phyloP scores from a whole-genome alignment of 305 asterid species.

The Ajuga reptans region DNA sequence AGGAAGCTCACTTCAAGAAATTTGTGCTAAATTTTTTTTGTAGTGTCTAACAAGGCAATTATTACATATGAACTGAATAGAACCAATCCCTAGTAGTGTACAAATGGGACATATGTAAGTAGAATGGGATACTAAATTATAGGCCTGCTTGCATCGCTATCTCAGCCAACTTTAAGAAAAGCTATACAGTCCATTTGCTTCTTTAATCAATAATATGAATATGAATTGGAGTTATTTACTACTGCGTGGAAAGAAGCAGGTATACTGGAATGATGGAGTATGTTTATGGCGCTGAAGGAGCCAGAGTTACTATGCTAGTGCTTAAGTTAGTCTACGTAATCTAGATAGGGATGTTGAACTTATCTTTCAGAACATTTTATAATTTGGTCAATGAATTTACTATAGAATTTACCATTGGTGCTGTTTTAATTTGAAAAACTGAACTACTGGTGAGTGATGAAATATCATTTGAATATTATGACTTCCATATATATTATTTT shows the following conservation, averaged over 20 bases:
- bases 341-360: not conserved
- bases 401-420: not conserved
- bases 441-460: not conserved
- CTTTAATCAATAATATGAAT: no score
- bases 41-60: not conserved
- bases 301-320: not conserved
- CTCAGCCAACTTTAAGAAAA: not conserved
- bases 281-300: not conserved
- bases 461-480: not conserved
- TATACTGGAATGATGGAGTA: not conserved
- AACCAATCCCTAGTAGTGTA: no score
- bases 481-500: not conserved
- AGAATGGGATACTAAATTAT: no score
- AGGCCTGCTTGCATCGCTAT: not conserved
- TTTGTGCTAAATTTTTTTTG: not conserved
- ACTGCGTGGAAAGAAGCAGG: not conserved
- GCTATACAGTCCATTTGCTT: not conserved
- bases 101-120: no score
- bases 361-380: not conserved
- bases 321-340: not conserved
- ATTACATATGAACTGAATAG: no score
- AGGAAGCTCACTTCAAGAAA: not conserved
- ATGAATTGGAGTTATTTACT: no score
- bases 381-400: not conserved
- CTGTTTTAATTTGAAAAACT: not conserved